phyloP scores from a whole-genome alignment of 139 green algal genomes.

The Spirogloea muscicola region DNA sequence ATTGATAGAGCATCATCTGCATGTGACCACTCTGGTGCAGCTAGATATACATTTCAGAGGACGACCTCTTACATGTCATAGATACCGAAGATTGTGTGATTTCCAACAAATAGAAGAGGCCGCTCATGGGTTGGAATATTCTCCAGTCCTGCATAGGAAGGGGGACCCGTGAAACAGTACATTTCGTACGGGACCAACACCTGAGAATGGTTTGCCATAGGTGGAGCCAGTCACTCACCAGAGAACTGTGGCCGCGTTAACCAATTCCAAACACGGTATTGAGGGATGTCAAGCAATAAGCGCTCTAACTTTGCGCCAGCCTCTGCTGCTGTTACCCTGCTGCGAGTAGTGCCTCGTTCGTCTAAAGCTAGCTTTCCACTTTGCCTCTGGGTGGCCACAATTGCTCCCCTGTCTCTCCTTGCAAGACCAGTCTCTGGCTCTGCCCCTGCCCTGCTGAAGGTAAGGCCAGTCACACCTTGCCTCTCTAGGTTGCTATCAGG shows the following conservation, averaged over 20 bases:
- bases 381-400: too few species aligned
- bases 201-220: background rate
- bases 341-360: too few species aligned
- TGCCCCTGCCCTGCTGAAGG: too few species aligned
- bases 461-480: too few species aligned
- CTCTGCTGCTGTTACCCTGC: background rate
- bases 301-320: background rate
- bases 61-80: slow-evolving; percentile 38
- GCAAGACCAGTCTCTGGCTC: too few species aligned
- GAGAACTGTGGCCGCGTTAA: slow-evolving; percentile 35
- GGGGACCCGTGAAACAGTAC: background rate
- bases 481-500: too few species aligned
- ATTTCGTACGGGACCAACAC: background rate
- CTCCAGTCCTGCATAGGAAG: slow-evolving; percentile 19
- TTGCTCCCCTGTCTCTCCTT: too few species aligned
- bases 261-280: slow-evolving; percentile 46
- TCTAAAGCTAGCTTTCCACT: too few species aligned
- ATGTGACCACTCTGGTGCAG: background rate
- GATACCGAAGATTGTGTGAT: slow-evolving; percentile 45
- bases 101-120: slow-evolving; percentile 45
- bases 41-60: background rate
- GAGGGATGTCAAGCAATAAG: slow-evolving; percentile 36
- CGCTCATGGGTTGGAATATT: slow-evolving; percentile 22
- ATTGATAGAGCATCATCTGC: background rate
- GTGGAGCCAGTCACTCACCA: slow-evolving; percentile 6